A percentile compares a stretch with the other conserved stretches of the same genome.
phyloP scores from a whole-genome alignment of 1,284 basidiomycete species.

The Malassezia obtusa region DNA sequence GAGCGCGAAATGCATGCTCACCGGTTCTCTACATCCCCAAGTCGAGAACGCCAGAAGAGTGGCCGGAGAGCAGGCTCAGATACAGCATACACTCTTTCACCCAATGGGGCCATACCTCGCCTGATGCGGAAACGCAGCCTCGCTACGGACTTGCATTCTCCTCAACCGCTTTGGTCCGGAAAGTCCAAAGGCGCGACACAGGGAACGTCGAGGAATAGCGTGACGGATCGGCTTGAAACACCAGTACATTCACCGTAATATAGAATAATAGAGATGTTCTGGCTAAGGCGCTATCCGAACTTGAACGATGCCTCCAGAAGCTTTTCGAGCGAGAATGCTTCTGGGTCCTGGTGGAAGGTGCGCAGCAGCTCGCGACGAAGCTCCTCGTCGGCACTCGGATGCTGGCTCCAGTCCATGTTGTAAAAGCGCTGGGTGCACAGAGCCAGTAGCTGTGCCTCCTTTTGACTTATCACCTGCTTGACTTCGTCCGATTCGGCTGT shows the following conservation, averaged over 20 bases:
- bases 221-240: no score
- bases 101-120: no score
- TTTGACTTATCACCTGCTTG: slow-evolving; percentile 25
- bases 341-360: slow-evolving; percentile 32
- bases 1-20: neutral
- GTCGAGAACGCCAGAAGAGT: no score
- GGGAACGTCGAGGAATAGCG: no score
- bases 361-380: slow-evolving; percentile 27
- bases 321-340: slow-evolving; percentile 29
- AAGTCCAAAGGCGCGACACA: no score
- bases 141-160: no score
- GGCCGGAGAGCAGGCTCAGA: no score
- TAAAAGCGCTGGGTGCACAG: slow-evolving; percentile 44
- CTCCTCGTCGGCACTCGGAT: slow-evolving; percentile 11
- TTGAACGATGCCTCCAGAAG: slow-evolving; percentile 29
- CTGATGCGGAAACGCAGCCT: no score
- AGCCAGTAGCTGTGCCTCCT: slow-evolving; percentile 37
- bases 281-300: neutral
- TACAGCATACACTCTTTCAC: no score
- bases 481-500: slow-evolving; percentile 53
- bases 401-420: slow-evolving; percentile 17
- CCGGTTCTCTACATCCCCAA: no score
- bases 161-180: no score
- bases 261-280: neutral
- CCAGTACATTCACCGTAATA: neutral